Evolutionary conservation across 305 asterid genomes (phyloP).

Genomic region (Stenogyne calaminthoides): DNA sequence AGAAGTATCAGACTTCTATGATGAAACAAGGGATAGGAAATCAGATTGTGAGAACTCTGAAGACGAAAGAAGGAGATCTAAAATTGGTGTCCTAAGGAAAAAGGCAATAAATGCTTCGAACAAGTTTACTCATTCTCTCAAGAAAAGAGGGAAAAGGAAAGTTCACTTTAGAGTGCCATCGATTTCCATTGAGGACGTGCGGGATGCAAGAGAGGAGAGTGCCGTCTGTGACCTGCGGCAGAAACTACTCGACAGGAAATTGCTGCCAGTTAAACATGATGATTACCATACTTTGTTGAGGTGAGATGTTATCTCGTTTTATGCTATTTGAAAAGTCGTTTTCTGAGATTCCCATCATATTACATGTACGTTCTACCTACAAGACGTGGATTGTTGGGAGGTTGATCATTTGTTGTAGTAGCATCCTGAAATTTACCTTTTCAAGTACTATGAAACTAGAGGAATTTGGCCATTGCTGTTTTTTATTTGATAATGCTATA

Average conservation of each 20-base stretch:
- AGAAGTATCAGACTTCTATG: slow-evolving; percentile 61
- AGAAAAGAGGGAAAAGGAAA: slow-evolving; percentile 85
- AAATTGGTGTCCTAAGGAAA: slow-evolving; percentile 69
- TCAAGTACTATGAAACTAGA: slow-evolving; percentile 5
- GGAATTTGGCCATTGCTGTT: slow-evolving; percentile 6
- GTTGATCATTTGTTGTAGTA: slow-evolving; percentile 11
- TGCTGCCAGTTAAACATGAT: slow-evolving; percentile 83
- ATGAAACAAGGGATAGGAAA: slow-evolving; percentile 76
- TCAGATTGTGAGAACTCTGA: slow-evolving; percentile 83
- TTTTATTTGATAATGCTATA: slow-evolving; percentile 1
- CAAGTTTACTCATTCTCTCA: slow-evolving; percentile 89
- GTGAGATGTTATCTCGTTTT: slow-evolving; percentile 38
- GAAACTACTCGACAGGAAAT: slow-evolving; percentile 58
- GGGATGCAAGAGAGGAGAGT: slow-evolving; percentile 85
- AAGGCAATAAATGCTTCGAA: slow-evolving; percentile 90
- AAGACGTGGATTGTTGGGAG: slow-evolving; percentile 12
- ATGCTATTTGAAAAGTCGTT: slow-evolving; percentile 6
- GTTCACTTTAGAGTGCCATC: slow-evolving; percentile 82
- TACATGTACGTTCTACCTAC: not conserved
- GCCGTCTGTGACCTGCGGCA: slow-evolving; percentile 84
- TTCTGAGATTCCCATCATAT: slow-evolving; percentile 1
- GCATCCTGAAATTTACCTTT: slow-evolving; percentile 11
- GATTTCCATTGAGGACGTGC: slow-evolving; percentile 88
- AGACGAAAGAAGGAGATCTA: slow-evolving; percentile 80
- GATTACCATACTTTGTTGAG: slow-evolving; percentile 92